Percentiles rank a stretch among this genome's conserved stretches.
Evolutionary conservation across 441 rosid genomes (phyloP).

Genomic region (Macaranga tanarius): DNA sequence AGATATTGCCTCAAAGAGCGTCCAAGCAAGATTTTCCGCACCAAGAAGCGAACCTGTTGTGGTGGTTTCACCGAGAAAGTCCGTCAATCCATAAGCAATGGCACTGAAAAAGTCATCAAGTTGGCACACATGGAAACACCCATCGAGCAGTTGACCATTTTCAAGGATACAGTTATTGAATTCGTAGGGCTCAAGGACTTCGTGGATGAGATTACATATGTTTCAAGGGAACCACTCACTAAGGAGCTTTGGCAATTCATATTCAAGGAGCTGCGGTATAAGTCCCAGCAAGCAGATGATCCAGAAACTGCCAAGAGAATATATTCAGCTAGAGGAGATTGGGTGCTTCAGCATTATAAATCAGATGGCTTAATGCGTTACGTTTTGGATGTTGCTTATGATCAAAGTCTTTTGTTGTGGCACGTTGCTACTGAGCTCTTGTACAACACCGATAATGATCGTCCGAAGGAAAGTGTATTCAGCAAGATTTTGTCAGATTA

Average conservation of each 20-base stretch:
- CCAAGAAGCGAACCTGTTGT: too few species aligned
- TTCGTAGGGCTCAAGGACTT: constrained; percentile 38
- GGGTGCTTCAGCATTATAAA: constrained; percentile 33
- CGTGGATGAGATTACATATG: constrained; percentile 33
- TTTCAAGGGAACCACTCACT: constrained; percentile 39
- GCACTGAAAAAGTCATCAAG: not conserved
- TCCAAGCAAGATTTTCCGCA: not conserved
- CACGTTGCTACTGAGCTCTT: constrained; percentile 64
- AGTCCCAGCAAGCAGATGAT: constrained; percentile 41
- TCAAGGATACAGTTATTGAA: constrained; percentile 4
- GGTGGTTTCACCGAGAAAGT: too few species aligned
- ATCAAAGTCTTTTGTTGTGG: constrained; percentile 61
- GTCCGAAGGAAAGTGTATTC: constrained; percentile 22
- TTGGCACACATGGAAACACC: not conserved
- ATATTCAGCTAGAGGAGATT: constrained; percentile 49
- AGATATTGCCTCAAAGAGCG: constrained; percentile 20
- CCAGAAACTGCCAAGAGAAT: constrained; percentile 41
- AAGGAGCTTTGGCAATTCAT: constrained; percentile 48
- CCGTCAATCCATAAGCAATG: too few species aligned
- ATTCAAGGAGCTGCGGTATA: constrained; percentile 36
- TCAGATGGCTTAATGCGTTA: constrained; percentile 28
- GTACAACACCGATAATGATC: constrained; percentile 26
- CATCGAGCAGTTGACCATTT: not conserved
- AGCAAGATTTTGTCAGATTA: constrained; percentile 56
- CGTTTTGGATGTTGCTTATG: constrained; percentile 41